Conservation (phyloP, 177 flowering plant species). For the Tripterygium wilfordii region DNA sequence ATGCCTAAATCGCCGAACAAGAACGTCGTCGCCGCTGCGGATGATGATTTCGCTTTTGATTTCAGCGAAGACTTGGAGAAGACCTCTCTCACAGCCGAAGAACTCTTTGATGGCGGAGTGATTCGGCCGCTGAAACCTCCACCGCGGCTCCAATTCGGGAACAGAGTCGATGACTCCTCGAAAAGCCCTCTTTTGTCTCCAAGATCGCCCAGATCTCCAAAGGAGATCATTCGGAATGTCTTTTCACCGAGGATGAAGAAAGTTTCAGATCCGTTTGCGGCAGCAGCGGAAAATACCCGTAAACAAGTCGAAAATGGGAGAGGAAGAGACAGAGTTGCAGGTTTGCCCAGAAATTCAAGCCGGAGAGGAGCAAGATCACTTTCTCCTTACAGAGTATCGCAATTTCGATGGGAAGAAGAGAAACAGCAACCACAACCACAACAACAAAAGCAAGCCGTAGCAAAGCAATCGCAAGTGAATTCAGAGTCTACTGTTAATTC, state of each 20-base stretch:
- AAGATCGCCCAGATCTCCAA: slow-evolving; percentile 12
- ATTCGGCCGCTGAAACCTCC: slow-evolving; percentile 54
- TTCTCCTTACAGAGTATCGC: slow-evolving; percentile 27
- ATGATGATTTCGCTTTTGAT: slow-evolving; percentile 52
- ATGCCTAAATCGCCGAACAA: slow-evolving; percentile 23
- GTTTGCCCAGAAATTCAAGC: not conserved
- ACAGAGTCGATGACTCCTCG: slow-evolving; percentile 7
- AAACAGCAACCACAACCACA: not conserved
- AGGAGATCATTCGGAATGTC: slow-evolving; percentile 1
- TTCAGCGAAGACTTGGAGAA: slow-evolving; percentile 32
- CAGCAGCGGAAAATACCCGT: slow-evolving; percentile 8
- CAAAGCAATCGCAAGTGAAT: not conserved
- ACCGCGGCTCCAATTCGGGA: slow-evolving; percentile 22
- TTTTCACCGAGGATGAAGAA: slow-evolving; percentile 13
- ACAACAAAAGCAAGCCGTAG: not conserved
- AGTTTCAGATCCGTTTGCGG: slow-evolving; percentile 18
- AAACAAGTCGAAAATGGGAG: not conserved
- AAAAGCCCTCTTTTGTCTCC: slow-evolving; percentile 1
- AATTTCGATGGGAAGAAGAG: slow-evolving; percentile 6
- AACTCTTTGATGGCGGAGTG: slow-evolving; percentile 59
- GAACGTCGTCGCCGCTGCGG: slow-evolving; percentile 1
- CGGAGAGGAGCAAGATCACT: slow-evolving; percentile 15
- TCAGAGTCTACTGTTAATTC: not conserved
- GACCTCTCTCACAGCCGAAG: slow-evolving; percentile 42
- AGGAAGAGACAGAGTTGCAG: not conserved